Base-by-base conservation (phyloP, 1,284 basidiomycete genomes). In the Inonotus obliquus region DNA sequence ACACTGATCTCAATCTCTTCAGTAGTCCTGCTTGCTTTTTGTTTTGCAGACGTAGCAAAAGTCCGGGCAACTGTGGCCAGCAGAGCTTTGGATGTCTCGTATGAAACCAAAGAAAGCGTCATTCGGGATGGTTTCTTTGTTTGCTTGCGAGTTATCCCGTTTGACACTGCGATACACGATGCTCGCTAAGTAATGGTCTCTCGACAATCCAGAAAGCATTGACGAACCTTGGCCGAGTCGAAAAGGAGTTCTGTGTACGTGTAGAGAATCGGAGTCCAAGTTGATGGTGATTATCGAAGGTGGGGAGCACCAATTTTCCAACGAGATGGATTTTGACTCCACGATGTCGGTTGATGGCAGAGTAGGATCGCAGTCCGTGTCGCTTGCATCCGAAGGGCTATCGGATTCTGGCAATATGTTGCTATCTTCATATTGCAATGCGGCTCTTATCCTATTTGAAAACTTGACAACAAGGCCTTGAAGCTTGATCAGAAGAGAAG, bases 301-400 rank as follows among this genome's bases (percentile, higher is more conserved):
- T 70, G 1, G 66, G 70, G 35, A 68, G 66, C 25, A 64, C 66
- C 10, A 67, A 19, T 21, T 67, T 65, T 79, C 77, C 10, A 85
- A 84, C 1, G 86, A 85, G 27, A 83, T 72, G 21, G 82, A 78
- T 63, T 83, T 77, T 5, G 85, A 87, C 27, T 80, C 81, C 23
- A 86, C 82, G 66, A 80, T 79, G 67, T 89, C 87, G 7, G 89
- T 90, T 21, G 80, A 74, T 2, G 89, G 89, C 27, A 89, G 89
- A 0, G 89, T 91, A 58, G 82, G 75, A 47, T 88, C 87, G 69
- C 84, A 89, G 68, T 83, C 81, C 2, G 80, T 69, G 21, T 74
- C 73, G 29, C 70, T 68, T 65, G 85, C 85, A 14, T 79, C 79
- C 54, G 78, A 79, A 52, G 77, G 77, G 27, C 39, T 49, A 27